A percentile compares a stretch with the other conserved stretches of the same genome.
These are phyloP conservation scores for Vaccinium vitisidaea DNA, from an alignment of 148 eudicot genomes.

Conservation along the genomic window DNA sequence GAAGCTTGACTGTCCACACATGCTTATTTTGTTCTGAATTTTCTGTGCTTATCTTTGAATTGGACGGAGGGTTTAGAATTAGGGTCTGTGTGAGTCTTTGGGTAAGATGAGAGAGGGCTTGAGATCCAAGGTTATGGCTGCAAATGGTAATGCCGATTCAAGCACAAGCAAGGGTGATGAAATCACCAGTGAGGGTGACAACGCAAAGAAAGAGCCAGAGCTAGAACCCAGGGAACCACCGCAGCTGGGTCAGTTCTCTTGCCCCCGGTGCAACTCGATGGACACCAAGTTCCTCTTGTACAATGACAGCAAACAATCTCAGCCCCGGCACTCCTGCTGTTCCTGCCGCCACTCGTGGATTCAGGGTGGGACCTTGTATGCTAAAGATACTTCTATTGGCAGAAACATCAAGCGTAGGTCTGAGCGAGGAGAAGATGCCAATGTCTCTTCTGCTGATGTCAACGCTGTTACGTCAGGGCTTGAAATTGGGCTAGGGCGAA, in stretches of 20 bases:
- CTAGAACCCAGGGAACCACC: conserved; percentile 7
- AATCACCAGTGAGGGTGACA: not conserved
- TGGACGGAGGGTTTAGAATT: not conserved
- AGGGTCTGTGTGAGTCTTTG: conserved; percentile 20
- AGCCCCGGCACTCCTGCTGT: not conserved
- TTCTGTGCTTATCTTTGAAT: not conserved
- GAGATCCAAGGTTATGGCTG: conserved; percentile 38
- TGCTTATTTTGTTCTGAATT: not conserved
- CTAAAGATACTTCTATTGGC: conserved; percentile 18
- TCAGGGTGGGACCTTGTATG: not conserved
- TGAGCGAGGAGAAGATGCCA: conserved; percentile 19
- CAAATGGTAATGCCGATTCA: conserved; percentile 17
- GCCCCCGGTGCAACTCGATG: not conserved
- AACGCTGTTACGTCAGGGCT: not conserved
- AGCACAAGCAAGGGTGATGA: conserved; percentile 4
- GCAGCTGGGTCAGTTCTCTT: conserved; percentile 27
- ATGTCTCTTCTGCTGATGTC: conserved; percentile 7
- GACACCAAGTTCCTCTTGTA: not conserved
- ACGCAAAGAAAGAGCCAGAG: conserved; percentile 11
- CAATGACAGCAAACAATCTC: not conserved
- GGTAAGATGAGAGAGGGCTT: conserved; percentile 45
- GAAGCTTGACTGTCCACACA: not conserved
- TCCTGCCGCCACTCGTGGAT: not conserved
- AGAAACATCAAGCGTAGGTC: conserved; percentile 17
- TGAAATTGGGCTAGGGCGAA: not conserved